Percentiles rank a stretch among this genome's conserved stretches.
Evolutionary conservation across 1,284 basidiomycete species (phyloP).

Genomic region (Fomitopsis betulina): DNA sequence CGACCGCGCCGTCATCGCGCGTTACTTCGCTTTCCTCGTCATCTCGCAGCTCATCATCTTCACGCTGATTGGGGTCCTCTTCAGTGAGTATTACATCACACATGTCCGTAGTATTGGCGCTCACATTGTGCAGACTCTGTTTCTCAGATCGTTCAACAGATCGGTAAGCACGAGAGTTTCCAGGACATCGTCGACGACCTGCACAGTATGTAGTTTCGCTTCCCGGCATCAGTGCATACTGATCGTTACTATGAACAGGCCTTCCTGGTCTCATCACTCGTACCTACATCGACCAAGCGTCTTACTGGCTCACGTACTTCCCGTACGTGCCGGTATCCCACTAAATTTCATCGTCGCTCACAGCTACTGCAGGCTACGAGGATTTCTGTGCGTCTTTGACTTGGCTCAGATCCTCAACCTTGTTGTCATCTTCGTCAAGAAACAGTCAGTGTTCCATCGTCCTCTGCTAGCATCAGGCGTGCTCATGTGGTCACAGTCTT

Average conservation of each 20-base stretch:
- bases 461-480: not conserved
- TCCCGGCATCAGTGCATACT: constrained; percentile 5
- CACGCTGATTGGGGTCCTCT: constrained; percentile 84
- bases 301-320: constrained; percentile 94
- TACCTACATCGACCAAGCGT: constrained; percentile 81
- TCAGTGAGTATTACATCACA: constrained; percentile 51
- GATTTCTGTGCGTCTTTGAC: constrained; percentile 92
- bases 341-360: not conserved
- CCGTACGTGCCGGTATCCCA: constrained; percentile 48
- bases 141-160: constrained; percentile 60
- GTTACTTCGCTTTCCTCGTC: constrained; percentile 90
- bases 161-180: constrained; percentile 66
- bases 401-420: constrained; percentile 94
- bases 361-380: constrained; percentile 61
- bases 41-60: constrained; percentile 90
- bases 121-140: constrained; percentile 45
- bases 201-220: constrained; percentile 42
- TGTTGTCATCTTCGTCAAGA: constrained; percentile 82
- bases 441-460: constrained; percentile 37
- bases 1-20: constrained; percentile 85
- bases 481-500: constrained; percentile 40
- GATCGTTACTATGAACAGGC: constrained; percentile 33
- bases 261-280: constrained; percentile 69
- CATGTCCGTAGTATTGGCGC: not conserved
- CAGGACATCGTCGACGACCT: constrained; percentile 63